A percentile compares a stretch with the other conserved stretches of the same genome.
Evolutionary conservation across 1,284 basidiomycete genomes (phyloP).

Genomic region (Thelephora terrestris): DNA sequence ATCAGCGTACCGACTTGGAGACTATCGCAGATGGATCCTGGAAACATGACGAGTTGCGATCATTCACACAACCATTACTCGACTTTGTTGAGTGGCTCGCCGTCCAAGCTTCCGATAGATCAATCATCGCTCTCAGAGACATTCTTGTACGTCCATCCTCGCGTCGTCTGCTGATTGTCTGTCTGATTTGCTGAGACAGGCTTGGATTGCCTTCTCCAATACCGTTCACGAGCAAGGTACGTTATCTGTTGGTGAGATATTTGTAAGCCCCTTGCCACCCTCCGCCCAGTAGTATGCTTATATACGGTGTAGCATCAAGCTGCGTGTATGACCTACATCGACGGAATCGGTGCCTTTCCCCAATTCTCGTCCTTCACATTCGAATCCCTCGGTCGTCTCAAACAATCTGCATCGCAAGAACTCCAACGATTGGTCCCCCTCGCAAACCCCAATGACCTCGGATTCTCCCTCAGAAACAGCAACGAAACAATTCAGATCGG

Average conservation of each 20-base stretch:
- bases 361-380: conserved; percentile 50
- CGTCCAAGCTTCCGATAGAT: conserved; percentile 50
- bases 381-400: conserved; percentile 38
- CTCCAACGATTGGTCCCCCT: conserved; percentile 46
- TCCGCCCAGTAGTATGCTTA: conserved; percentile 6
- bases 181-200: conserved; percentile 34
- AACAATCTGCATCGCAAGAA: conserved; percentile 35
- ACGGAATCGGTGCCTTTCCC: conserved; percentile 73
- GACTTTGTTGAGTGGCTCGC: conserved; percentile 82
- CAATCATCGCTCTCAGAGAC: conserved; percentile 78
- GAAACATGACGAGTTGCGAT: conserved; percentile 45
- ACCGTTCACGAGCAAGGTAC: conserved; percentile 33
- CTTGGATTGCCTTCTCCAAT: conserved; percentile 90
- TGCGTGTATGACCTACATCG: conserved; percentile 79
- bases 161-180: not conserved
- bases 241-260: conserved; percentile 45
- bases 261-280: conserved; percentile 43
- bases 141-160: conserved; percentile 55
- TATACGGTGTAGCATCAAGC: conserved; percentile 60
- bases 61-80: conserved; percentile 60
- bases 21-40: conserved; percentile 76
- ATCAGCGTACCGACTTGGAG: conserved; percentile 65
- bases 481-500: conserved; percentile 52
- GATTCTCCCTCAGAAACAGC: conserved; percentile 19
- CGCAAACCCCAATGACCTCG: conserved; percentile 13